Evolutionary conservation across 352 stramenopile genomes (phyloP).

Genomic region (Globisporangium megalacanthum): DNA sequence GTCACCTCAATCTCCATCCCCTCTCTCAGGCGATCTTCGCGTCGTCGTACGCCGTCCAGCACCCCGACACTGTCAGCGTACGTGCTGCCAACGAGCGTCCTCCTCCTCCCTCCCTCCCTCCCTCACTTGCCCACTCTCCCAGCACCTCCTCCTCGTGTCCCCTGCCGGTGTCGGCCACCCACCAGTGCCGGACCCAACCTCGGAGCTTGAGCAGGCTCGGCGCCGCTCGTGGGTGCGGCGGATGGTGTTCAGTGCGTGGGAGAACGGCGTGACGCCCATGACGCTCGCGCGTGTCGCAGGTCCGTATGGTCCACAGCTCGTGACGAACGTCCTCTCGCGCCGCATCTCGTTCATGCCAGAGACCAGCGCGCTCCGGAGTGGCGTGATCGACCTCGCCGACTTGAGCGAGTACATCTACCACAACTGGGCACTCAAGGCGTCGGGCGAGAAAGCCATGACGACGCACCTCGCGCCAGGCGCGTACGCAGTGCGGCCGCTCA

Average conservation of each 20-base stretch:
- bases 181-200: constrained; percentile 31
- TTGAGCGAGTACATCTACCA: constrained; percentile 80
- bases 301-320: constrained; percentile 72
- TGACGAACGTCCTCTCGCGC: constrained; percentile 53
- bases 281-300: constrained; percentile 61
- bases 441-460: constrained; percentile 64
- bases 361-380: constrained; percentile 61
- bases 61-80: constrained; percentile 62
- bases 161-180: constrained; percentile 63
- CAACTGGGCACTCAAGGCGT: constrained; percentile 80
- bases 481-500: constrained; percentile 57
- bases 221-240: constrained; percentile 50
- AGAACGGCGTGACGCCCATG: constrained; percentile 72
- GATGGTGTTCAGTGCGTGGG: constrained; percentile 52
- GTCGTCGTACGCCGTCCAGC: constrained; percentile 60
- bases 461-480: constrained; percentile 73
- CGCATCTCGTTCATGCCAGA: constrained; percentile 76
- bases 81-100: constrained; percentile 7
- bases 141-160: constrained; percentile 77
- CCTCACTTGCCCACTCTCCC: neutral
- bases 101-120: neutral
- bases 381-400: constrained; percentile 51
- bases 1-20: no score
- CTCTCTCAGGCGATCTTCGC: constrained; percentile 70
- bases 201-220: constrained; percentile 25